A percentile compares a stretch with the other conserved stretches of the same genome.
These are phyloP conservation scores for Globisporangium okanoganense DNA, from an alignment of 352 stramenopile species.

Conservation along the genomic window DNA sequence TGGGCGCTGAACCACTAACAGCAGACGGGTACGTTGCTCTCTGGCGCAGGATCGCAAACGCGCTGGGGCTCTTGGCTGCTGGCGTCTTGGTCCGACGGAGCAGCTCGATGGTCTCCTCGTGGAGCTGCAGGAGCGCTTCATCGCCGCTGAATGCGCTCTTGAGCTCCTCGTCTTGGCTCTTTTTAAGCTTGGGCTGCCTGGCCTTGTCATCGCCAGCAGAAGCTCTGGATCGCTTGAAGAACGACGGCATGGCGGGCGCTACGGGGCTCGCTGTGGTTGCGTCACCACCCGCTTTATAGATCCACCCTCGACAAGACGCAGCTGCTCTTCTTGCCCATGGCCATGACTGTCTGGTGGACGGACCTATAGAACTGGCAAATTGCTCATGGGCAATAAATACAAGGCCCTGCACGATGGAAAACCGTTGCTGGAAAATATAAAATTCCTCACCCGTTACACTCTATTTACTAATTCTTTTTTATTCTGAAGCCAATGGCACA, in stretches of 20 bases:
- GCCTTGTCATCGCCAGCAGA: not conserved
- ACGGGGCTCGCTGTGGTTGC: too few relatives aligned
- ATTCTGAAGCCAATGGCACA: too few relatives aligned
- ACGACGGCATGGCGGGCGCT: slow-evolving; percentile 17
- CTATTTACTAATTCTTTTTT: too few relatives aligned
- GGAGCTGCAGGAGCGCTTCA: slow-evolving; percentile 48
- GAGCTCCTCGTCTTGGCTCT: not conserved
- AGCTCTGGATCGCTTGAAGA: slow-evolving; percentile 13
- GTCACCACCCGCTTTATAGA: too few relatives aligned
- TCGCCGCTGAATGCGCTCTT: slow-evolving; percentile 36
- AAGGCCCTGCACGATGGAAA: too few relatives aligned
- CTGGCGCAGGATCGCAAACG: slow-evolving; percentile 9
- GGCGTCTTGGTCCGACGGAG: slow-evolving; percentile 54
- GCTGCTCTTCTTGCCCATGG: too few relatives aligned
- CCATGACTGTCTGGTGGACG: too few relatives aligned
- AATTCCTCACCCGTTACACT: too few relatives aligned
- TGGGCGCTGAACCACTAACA: not conserved
- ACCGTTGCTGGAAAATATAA: too few relatives aligned
- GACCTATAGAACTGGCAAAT: too few relatives aligned
- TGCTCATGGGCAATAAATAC: too few relatives aligned
- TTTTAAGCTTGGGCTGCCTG: not conserved
- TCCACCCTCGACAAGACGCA: too few relatives aligned
- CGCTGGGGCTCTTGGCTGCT: slow-evolving; percentile 20
- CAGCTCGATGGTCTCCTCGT: slow-evolving; percentile 55
- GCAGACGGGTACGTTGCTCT: not conserved